phyloP scores from a whole-genome alignment of 2,329 filamentous ascomycete genomes.

The Bimuria novae-zelandiae region DNA sequence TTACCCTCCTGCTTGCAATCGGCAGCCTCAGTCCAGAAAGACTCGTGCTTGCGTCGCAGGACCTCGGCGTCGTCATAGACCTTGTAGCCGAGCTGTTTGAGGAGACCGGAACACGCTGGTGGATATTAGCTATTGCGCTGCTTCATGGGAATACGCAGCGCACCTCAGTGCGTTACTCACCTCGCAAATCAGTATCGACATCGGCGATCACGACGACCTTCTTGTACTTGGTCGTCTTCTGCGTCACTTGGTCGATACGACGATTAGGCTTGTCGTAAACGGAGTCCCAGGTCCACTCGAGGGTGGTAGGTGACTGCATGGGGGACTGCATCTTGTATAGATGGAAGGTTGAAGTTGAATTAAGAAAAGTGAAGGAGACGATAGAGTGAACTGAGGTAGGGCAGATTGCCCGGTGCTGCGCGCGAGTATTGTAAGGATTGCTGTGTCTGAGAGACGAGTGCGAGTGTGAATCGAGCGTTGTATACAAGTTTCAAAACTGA shows the following conservation, averaged over 20 bases:
- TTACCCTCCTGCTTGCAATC: constrained; percentile 34
- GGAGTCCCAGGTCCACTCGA: neutral
- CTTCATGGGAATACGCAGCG: neutral
- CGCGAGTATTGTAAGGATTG: too few relatives aligned
- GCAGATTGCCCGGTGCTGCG: too few relatives aligned
- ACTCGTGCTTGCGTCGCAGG: constrained; percentile 37
- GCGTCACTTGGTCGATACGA: constrained; percentile 12
- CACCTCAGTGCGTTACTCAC: constrained; percentile 10
- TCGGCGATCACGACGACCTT: constrained; percentile 44
- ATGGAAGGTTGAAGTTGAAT: neutral
- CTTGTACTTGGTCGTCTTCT: constrained; percentile 21
- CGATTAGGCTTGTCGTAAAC: neutral
- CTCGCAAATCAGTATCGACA: constrained; percentile 41
- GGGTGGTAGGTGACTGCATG: neutral
- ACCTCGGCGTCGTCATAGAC: constrained; percentile 46
- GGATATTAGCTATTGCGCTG: neutral
- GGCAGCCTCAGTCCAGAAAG: constrained; percentile 43
- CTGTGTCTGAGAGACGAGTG: too few relatives aligned
- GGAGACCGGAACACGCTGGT: constrained; percentile 35
- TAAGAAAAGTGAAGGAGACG: neutral
- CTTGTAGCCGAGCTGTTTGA: constrained; percentile 33
- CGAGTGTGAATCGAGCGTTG: too few relatives aligned
- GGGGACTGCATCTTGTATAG: neutral
- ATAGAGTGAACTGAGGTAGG: too few relatives aligned
- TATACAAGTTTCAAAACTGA: too few relatives aligned